These are phyloP conservation scores for Trichoderma lentiforme DNA, from an alignment of 2,329 filamentous ascomycete species.

Conservation along the genomic window DNA sequence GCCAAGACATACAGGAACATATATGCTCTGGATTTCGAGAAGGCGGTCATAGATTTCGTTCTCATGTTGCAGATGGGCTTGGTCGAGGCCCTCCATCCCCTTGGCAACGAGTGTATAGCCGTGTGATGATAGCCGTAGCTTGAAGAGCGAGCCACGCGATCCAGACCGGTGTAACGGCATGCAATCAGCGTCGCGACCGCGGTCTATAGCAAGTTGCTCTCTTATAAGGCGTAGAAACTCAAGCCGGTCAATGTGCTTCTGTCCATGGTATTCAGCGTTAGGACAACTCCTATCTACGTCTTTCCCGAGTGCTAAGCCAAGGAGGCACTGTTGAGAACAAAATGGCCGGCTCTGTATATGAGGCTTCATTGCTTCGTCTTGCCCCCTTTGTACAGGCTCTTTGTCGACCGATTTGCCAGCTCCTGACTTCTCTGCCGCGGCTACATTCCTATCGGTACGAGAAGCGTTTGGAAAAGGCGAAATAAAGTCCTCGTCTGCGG, in stretches of 20 bases:
- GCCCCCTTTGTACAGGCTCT: neutral
- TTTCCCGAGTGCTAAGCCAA: slow-evolving; percentile 23
- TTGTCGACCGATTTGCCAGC: too few relatives aligned
- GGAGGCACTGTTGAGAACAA: slow-evolving; percentile 29
- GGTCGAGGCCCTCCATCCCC: slow-evolving; percentile 30
- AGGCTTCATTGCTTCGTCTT: neutral
- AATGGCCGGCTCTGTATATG: slow-evolving; percentile 24
- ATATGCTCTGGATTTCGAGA: slow-evolving; percentile 29
- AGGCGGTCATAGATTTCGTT: slow-evolving; percentile 32
- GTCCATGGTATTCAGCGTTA: neutral
- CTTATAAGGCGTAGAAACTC: neutral
- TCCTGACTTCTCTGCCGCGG: neutral
- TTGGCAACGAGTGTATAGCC: slow-evolving; percentile 33
- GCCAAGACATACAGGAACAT: slow-evolving; percentile 36
- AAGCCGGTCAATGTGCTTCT: neutral
- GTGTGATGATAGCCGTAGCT: slow-evolving; percentile 33
- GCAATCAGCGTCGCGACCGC: neutral
- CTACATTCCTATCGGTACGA: neutral
- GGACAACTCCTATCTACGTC: slow-evolving; percentile 24
- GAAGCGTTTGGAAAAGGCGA: neutral
- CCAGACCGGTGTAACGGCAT: slow-evolving; percentile 31
- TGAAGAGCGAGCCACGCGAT: slow-evolving; percentile 35
- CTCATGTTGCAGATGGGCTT: slow-evolving; percentile 28
- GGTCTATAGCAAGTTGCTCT: neutral
- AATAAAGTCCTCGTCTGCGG: too few relatives aligned